These are phyloP conservation scores for Salvia sclarea DNA, from an alignment of 305 asterid genomes.

Conservation along the genomic window DNA sequence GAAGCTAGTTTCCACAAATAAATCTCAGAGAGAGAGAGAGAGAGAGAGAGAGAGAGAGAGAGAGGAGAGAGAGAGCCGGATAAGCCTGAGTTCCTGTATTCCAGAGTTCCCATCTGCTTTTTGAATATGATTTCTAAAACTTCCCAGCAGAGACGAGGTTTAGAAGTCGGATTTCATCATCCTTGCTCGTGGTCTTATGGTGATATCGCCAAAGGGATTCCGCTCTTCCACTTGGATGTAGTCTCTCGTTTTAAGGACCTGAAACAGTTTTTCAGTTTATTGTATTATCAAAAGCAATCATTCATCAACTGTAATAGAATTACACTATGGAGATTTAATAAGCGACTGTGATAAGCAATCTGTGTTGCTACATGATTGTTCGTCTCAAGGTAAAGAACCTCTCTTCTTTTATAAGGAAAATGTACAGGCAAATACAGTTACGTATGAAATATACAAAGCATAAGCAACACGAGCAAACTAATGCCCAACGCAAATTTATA, in stretches of 20 bases:
- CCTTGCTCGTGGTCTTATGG: constrained; percentile 56
- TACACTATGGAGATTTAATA: background rate
- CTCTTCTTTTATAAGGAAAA: too few species aligned
- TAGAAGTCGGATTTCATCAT: constrained; percentile 70
- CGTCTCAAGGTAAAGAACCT: background rate
- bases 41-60: constrained; percentile 19
- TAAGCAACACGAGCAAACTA: background rate
- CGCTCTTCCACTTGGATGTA: constrained; percentile 75
- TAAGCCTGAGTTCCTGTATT: constrained; percentile 18
- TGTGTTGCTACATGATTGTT: background rate
- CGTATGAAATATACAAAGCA: background rate
- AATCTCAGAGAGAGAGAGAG: background rate
- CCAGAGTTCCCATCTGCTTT: constrained; percentile 12
- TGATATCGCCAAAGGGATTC: constrained; percentile 52
- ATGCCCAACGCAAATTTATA: background rate
- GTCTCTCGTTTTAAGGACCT: constrained; percentile 91
- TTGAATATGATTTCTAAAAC: constrained; percentile 22
- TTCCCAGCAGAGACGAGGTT: constrained; percentile 21
- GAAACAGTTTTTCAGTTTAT: constrained; percentile 30
- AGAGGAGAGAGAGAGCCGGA: background rate
- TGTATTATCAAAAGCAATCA: background rate
- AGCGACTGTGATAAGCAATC: background rate
- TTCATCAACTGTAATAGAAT: background rate
- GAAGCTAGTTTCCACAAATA: constrained; percentile 31
- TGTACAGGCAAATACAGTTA: background rate